phyloP scores from a whole-genome alignment of 2,329 filamentous ascomycete species.

The Colletotrichum sp. region DNA sequence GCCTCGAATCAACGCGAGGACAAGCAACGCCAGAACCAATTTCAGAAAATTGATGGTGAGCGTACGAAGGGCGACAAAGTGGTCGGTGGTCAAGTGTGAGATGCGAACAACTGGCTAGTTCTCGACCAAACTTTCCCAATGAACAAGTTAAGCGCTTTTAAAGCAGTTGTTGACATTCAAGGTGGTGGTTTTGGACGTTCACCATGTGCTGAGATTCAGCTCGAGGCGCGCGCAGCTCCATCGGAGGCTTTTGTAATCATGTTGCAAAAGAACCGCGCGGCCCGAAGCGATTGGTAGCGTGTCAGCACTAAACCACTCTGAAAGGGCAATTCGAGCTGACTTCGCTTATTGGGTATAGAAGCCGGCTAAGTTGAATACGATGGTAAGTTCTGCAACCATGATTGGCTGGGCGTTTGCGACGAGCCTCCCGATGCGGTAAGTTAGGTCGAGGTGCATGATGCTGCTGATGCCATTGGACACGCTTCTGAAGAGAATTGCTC shows the following conservation, averaged over 20 bases:
- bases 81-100: background rate
- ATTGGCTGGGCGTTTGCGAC: background rate
- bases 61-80: background rate
- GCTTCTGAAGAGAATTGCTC: background rate
- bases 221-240: background rate
- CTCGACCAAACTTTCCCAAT: background rate
- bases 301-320: background rate
- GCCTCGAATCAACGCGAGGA: background rate
- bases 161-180: background rate
- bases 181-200: rapidly evolving
- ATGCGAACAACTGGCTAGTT: background rate
- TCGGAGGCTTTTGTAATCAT: background rate
- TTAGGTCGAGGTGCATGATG: background rate
- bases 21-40: background rate
- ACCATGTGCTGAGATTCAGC: background rate
- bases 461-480: background rate
- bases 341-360: background rate
- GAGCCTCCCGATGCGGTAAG: background rate
- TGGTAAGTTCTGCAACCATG: background rate
- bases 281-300: background rate
- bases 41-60: background rate
- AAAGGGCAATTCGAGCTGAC: background rate
- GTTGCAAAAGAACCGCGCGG: background rate
- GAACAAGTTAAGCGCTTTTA: background rate
- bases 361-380: background rate